phyloP scores from a whole-genome alignment of 208 protist species.

The Jaenimonas drosophilae region DNA sequence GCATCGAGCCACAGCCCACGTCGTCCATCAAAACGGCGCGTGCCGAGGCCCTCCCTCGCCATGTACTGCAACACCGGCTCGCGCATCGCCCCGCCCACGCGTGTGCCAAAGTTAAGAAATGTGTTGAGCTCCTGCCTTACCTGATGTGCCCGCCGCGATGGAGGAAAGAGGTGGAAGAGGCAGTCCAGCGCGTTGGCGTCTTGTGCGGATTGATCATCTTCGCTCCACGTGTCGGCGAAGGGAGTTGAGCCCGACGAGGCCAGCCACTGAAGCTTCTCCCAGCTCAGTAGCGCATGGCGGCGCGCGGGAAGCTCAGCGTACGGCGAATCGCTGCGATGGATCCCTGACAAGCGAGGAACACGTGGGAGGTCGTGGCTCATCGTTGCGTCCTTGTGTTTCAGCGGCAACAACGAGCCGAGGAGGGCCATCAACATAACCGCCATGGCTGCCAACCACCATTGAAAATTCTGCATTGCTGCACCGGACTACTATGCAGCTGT shows the following conservation, averaged over 20 bases:
- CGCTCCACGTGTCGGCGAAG: neutral
- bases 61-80: conserved; percentile 19
- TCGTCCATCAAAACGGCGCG: neutral
- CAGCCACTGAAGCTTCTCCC: no score
- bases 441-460: no score
- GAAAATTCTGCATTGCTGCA: no score
- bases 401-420: no score
- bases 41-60: conserved; percentile 11
- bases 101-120: conserved; percentile 31
- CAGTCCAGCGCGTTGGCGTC: conserved; percentile 10
- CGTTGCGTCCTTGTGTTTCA: no score
- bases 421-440: no score
- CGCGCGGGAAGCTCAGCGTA: no score
- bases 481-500: neutral
- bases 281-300: no score
- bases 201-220: neutral
- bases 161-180: conserved; percentile 27
- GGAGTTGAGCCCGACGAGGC: no score
- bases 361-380: no score
- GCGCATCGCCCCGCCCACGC: conserved; percentile 28
- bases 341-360: no score
- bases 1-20: neutral
- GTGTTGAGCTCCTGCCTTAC: conserved; percentile 17
- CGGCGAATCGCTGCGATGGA: no score
- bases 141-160: conserved; percentile 14